Evolutionary conservation across 2,329 filamentous ascomycete species (phyloP), one percentile per base, ranked within the genome.

Genomic region (Stachybotrys echinatus): DNA sequence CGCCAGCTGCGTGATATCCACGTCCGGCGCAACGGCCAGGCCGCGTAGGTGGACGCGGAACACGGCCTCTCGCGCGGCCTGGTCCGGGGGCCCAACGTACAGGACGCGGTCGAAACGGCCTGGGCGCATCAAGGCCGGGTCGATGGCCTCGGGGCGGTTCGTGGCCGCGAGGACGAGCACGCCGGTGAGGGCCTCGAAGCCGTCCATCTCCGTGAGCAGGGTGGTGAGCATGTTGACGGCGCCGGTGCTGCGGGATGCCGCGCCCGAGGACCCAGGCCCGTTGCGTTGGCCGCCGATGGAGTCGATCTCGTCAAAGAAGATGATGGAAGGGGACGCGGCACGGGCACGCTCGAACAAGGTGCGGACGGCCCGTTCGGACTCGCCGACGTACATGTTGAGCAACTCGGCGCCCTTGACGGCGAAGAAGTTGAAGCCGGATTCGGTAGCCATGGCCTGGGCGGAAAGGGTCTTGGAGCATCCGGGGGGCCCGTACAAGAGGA

Each of bases 281-380:
- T 12, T 31, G 19, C 78, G 70, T 49, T 75, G 72, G 2, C 71
- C 85, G 61, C 68, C 88, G 54, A 97, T 92, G 5, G 89, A 85
- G 69, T 97, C 92, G 59, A 97, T 94, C 67, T 97, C 92, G 65
- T 97, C 92, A 57, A 96, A 96, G 76, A 96, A 97, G 60, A 97
- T 91, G 68, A 96, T 92, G 64, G 88, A 91, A 1, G 92, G 92
- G 47, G 85, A 84, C 8, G 91, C 92, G n/a, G 87, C 85, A 40
- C 88, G 80, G 1, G 92, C 92, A 58, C 92, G 88, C 48, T 85
- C 80, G 65, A 97, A 96, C 1, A 96, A 82, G 49, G 90, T 87
- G 37, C 92, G 84, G 40, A 96, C 80, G 7, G 87, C 85, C 12
- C 90, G 83, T 70, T 97, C 92, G 2, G 91, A 92, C 67, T 97